These are phyloP conservation scores for Pyrenochaeta sp. DNA, from an alignment of 2,329 filamentous ascomycete genomes.

Conservation along the genomic window DNA sequence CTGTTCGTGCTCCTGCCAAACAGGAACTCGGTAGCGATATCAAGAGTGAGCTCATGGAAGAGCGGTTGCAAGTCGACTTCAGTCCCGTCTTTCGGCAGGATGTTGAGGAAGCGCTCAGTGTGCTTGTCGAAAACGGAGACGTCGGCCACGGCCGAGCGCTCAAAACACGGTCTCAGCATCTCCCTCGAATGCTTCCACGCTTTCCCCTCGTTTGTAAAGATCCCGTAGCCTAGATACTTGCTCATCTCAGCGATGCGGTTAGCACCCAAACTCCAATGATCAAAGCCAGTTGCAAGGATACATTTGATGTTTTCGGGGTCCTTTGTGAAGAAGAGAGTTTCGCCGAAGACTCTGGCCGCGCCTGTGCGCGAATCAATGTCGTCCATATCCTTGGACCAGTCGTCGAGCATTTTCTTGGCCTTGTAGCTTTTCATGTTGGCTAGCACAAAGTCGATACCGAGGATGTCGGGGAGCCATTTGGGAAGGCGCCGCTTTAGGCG, in stretches of 20 bases:
- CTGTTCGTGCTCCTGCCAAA: slow-evolving; percentile 32
- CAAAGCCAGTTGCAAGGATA: slow-evolving; percentile 25
- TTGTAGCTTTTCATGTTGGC: slow-evolving; percentile 48
- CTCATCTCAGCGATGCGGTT: slow-evolving; percentile 16
- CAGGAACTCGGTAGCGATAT: slow-evolving; percentile 35
- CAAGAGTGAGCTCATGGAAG: slow-evolving; percentile 33
- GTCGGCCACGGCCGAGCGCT: slow-evolving; percentile 31
- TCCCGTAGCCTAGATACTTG: slow-evolving; percentile 21
- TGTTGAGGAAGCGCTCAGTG: slow-evolving; percentile 18
- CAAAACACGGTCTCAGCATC: slow-evolving; percentile 38
- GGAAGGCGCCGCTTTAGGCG: slow-evolving; percentile 40
- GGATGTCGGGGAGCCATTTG: slow-evolving; percentile 53
- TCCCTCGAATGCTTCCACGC: slow-evolving; percentile 39
- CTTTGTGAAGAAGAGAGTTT: slow-evolving; percentile 20
- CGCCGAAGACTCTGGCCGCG: slow-evolving; percentile 10
- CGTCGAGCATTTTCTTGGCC: slow-evolving; percentile 14
- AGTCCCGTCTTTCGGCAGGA: slow-evolving; percentile 26
- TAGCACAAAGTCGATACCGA: slow-evolving; percentile 57
- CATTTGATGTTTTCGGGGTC: slow-evolving; percentile 35
- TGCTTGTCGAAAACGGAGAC: slow-evolving; percentile 31
- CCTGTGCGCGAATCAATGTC: slow-evolving; percentile 18
- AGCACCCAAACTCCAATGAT: slow-evolving; percentile 22
- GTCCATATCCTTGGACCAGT: slow-evolving; percentile 4
- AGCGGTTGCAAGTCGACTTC: slow-evolving; percentile 36
- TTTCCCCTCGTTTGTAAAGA: slow-evolving; percentile 31